A percentile compares a stretch with the other conserved stretches of the same genome.
Conservation (phyloP, 176 grass and related monocot genomes). For the Thalia dealbata region DNA sequence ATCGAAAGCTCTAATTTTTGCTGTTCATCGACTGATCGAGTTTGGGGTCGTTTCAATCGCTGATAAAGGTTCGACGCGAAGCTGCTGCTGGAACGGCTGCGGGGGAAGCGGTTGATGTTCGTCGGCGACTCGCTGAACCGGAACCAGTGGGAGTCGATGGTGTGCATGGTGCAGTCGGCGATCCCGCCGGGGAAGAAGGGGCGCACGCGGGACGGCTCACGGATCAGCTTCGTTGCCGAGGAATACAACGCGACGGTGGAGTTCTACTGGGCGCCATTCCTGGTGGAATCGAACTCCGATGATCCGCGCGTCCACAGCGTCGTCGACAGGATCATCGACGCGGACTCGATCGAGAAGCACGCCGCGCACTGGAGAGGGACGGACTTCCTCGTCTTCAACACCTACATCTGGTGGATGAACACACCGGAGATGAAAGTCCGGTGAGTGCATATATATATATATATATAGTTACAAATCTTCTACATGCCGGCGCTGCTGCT, state of each 20-base stretch:
- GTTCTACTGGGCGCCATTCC: conserved; percentile 93
- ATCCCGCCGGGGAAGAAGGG: neutral
- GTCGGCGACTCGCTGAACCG: conserved; percentile 15
- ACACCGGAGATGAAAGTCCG: neutral
- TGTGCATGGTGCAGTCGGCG: conserved; percentile 15
- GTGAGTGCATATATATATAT: too few relatives aligned
- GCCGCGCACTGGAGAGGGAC: conserved; percentile 4
- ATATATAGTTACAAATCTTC: too few relatives aligned
- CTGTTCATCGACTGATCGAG: too few relatives aligned
- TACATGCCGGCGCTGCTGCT: too few relatives aligned
- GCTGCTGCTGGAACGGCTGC: conserved; percentile 8
- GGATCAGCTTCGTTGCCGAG: conserved; percentile 12
- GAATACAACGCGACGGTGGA: conserved; percentile 65
- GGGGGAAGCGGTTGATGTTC: conserved; percentile 15
- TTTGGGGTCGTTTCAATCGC: neutral
- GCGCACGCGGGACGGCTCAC: neutral
- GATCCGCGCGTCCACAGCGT: conserved; percentile 63
- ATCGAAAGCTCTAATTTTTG: too few relatives aligned
- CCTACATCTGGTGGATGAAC: conserved; percentile 21
- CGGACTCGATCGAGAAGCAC: conserved; percentile 13
- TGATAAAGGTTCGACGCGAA: conserved; percentile 14
- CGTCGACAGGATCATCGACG: neutral
- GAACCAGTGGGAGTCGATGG: conserved; percentile 19
- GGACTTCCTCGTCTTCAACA: conserved; percentile 20
- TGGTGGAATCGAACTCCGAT: conserved; percentile 78